These are phyloP conservation scores for Neostapfia colusana DNA, from an alignment of 176 grass and related monocot genomes.

Conservation along the genomic window DNA sequence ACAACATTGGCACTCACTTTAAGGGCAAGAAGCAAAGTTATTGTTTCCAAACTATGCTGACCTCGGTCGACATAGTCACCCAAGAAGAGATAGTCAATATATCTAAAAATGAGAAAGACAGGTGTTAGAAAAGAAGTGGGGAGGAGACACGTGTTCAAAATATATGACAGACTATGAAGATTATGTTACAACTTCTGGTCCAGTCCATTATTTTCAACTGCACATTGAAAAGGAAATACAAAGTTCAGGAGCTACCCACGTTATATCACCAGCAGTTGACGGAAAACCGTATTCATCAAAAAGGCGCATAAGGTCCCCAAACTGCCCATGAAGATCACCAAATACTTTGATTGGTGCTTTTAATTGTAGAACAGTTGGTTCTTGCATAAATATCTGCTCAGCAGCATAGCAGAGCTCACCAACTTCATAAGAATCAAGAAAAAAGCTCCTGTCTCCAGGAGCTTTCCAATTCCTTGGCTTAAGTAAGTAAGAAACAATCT, in stretches of 20 bases:
- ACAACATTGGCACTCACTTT: conserved; percentile 61
- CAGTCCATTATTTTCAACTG: conserved; percentile 10
- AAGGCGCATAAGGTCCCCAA: conserved; percentile 96
- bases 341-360: conserved; percentile 98
- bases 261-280: conserved; percentile 94
- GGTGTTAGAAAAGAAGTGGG: background rate
- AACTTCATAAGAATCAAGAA: conserved; percentile 94
- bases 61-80: conserved; percentile 91
- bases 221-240: conserved; percentile 18
- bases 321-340: conserved; percentile 98
- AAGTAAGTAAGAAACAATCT: conserved; percentile 86
- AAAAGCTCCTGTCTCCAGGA: conserved; percentile 83
- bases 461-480: conserved; percentile 91
- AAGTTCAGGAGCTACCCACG: conserved; percentile 60
- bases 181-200: background rate
- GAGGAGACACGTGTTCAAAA: conserved; percentile 28
- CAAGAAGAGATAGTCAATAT: conserved; percentile 56
- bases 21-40: conserved; percentile 92
- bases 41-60: conserved; percentile 98
- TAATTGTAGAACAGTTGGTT: conserved; percentile 91
- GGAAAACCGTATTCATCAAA: conserved; percentile 99
- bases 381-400: conserved; percentile 98
- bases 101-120: conserved; percentile 55
- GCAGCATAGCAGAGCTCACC: conserved; percentile 94
- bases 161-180: background rate